Evolutionary conservation across 495 filamentous ascomycete species (phyloP), one percentile per base, ranked within the genome.

Genomic region (Xylaria curta): DNA sequence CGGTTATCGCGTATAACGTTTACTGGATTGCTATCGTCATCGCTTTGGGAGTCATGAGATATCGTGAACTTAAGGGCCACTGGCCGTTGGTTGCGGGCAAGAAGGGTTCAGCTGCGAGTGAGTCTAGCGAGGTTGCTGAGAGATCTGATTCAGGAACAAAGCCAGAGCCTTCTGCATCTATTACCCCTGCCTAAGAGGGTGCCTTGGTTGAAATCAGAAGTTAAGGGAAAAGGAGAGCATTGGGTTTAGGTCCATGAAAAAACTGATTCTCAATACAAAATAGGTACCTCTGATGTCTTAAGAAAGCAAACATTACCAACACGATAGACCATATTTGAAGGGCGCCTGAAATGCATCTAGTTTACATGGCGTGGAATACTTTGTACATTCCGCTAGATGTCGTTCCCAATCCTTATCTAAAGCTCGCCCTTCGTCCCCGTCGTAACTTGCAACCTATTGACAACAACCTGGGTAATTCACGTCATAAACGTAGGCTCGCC

Each of bases 1-100:
- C 89, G 0, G 91, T 96, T 49, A 89, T 98, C 70, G 89, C 91
- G 4, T 98, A 98, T 82, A 97, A 97, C 76, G 33, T 97, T 5
- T 98, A 97, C 84, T 98, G 88, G 92, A 81, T 97, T 36, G 80
- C 81, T 15, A 85, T 94, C 53, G 92, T 93, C 59, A 58, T 85
- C 31, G 83, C 81, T 1, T 91, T 94, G 74, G 65, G 87, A 0
- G 64, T 82, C 12, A 88, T 94, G 88, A 80, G 89, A 68, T 93
- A 89, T 78, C 85, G 86, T 28, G 93, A 95, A 78, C 86, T 85
- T 65, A 89, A 86, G 33, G 92, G 91, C 12, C 89, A 87, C 72
- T 91, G 86, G 83, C 91, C 92, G 21, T 81, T 93, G 60, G 80
- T 86, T 77, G 87, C 82, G 64, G 60, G 76, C 15, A 82, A 82